Conservation (phyloP, 345 rosid genomes). For the Zanthoxylum bungeanum region DNA sequence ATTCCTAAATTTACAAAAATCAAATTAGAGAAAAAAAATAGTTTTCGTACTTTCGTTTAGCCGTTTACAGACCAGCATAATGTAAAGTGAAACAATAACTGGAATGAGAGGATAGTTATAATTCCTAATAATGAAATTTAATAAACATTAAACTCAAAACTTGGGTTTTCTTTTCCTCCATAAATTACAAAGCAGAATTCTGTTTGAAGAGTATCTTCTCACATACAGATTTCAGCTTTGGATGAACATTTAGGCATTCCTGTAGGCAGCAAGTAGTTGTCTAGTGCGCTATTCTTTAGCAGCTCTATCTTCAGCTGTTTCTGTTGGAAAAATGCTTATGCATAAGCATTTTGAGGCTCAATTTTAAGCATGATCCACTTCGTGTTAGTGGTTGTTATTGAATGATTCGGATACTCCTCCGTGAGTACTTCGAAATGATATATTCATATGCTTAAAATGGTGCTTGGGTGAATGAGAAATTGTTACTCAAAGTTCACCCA, state of each 20-base stretch:
- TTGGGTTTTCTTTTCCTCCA: not conserved
- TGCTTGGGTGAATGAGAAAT: no score
- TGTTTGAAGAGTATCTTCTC: slow-evolving; percentile 51
- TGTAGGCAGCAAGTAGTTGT: slow-evolving; percentile 64
- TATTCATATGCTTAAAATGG: no score
- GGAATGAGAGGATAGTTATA: not conserved
- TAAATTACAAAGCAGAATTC: not conserved
- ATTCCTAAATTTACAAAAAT: slow-evolving; percentile 39
- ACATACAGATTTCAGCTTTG: slow-evolving; percentile 70
- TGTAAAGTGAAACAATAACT: not conserved
- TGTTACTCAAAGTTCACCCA: no score
- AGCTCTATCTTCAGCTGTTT: slow-evolving; percentile 70
- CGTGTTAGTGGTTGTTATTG: no score
- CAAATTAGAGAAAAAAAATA: slow-evolving; percentile 17
- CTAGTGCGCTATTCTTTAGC: slow-evolving; percentile 66
- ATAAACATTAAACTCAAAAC: not conserved
- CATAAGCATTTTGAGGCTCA: no score
- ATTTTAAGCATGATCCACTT: no score
- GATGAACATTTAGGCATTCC: slow-evolving; percentile 64
- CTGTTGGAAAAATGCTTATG: no score
- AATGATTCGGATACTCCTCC: no score
- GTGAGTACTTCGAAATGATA: no score
- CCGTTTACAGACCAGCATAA: not conserved
- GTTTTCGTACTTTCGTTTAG: no score
- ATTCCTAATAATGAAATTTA: not conserved